Conservation (phyloP, 257 asterid species). For the Sherardia arvensis region DNA sequence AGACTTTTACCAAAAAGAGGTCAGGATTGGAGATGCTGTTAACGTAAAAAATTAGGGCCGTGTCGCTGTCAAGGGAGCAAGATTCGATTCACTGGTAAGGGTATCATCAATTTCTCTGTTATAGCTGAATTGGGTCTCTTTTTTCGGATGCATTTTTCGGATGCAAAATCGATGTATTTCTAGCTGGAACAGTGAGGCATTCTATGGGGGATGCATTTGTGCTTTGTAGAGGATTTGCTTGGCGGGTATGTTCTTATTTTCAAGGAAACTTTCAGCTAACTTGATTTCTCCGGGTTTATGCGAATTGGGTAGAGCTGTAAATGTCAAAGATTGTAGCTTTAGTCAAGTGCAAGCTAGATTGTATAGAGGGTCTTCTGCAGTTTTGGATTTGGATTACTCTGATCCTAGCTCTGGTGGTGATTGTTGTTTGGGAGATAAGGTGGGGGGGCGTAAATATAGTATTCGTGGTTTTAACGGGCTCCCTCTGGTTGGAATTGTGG, state of each 20-base stretch:
- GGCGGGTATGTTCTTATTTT: conserved; percentile 37
- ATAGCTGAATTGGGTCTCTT: not conserved
- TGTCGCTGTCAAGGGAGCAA: no score
- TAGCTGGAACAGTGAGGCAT: not conserved
- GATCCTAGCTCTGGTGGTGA: conserved; percentile 37
- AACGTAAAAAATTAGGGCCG: no score
- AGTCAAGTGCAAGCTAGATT: conserved; percentile 2
- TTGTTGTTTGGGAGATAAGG: conserved; percentile 23
- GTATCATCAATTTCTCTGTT: not conserved
- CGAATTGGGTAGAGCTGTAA: conserved; percentile 18
- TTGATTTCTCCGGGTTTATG: conserved; percentile 13
- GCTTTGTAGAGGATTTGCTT: conserved; percentile 22
- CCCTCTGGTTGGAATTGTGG: conserved; percentile 32
- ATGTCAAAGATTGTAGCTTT: conserved; percentile 11
- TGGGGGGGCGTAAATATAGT: conserved; percentile 20
- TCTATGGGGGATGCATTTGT: no score
- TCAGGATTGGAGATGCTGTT: no score
- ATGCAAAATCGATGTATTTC: not conserved
- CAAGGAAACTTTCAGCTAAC: conserved; percentile 21
- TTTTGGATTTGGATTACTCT: conserved; percentile 25
- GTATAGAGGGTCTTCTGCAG: conserved; percentile 32
- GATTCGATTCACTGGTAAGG: not conserved
- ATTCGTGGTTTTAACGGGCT: conserved; percentile 10
- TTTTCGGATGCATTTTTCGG: not conserved
- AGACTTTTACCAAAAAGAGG: no score